These are phyloP conservation scores for Aspergillus funiculosus DNA, from an alignment of 495 filamentous ascomycete genomes.

Conservation along the genomic window DNA sequence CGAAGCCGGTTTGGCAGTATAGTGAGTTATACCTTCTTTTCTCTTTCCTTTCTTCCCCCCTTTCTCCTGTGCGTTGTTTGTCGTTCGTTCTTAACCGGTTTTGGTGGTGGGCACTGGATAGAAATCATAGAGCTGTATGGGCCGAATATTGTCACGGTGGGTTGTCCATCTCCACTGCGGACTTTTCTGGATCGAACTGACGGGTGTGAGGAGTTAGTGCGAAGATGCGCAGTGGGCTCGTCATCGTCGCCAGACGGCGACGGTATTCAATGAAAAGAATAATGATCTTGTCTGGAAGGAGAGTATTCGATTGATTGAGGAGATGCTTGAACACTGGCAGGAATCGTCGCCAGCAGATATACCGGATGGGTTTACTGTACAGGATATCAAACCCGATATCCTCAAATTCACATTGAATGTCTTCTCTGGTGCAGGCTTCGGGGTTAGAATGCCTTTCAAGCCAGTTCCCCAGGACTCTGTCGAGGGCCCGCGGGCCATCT, in stretches of 20 bases:
- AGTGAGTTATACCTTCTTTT: conserved; percentile 17
- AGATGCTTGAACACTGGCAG: conserved; percentile 35
- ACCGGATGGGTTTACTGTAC: neutral
- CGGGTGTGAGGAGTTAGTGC: conserved; percentile 13
- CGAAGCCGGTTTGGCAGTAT: conserved; percentile 34
- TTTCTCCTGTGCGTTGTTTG: no score
- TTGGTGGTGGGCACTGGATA: conserved; percentile 6
- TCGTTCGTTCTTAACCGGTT: neutral
- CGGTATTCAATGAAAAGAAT: conserved; percentile 45
- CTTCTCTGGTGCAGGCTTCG: conserved; percentile 39
- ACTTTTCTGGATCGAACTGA: neutral
- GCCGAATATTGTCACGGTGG: conserved; percentile 38
- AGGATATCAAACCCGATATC: conserved; percentile 28
- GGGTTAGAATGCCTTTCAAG: conserved; percentile 27
- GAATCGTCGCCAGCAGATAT: conserved; percentile 4
- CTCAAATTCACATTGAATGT: conserved; percentile 43
- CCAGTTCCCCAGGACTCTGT: neutral
- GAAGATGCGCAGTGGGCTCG: conserved; percentile 42
- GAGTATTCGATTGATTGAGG: conserved; percentile 21
- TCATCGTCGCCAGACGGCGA: conserved; percentile 38
- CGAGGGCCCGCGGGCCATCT: conserved; percentile 7
- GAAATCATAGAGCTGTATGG: conserved; percentile 42
- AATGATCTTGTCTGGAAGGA: conserved; percentile 43
- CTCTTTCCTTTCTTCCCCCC: neutral
- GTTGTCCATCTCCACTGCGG: neutral